Evolutionary conservation across 2,329 filamentous ascomycete species (phyloP).

Genomic region (Juglanconis sp.): DNA sequence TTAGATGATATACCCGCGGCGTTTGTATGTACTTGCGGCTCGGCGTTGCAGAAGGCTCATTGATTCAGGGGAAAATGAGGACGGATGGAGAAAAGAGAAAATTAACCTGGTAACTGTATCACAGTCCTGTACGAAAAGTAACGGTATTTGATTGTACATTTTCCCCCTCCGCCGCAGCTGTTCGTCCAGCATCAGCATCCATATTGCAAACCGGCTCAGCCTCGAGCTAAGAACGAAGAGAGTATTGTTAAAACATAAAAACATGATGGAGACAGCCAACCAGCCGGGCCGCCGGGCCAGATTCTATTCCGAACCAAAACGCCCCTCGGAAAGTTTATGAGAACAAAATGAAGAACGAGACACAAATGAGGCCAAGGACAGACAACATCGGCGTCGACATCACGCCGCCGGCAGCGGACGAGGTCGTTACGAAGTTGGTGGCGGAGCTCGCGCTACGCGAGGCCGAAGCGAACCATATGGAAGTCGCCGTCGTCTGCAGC

Average conservation of each 20-base stretch:
- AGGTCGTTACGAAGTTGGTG: neutral
- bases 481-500: neutral
- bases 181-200: neutral
- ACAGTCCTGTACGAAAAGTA: neutral
- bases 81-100: neutral
- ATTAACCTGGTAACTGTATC: neutral
- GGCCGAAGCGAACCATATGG: neutral
- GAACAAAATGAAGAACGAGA: neutral
- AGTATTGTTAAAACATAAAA: neutral
- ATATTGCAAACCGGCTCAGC: neutral
- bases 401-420: neutral
- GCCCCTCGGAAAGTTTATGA: neutral
- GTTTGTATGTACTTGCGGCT: constrained; percentile 1
- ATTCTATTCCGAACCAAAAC: neutral
- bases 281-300: too few species aligned
- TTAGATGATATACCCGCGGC: constrained; percentile 13
- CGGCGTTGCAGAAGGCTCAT: constrained; percentile 8
- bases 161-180: neutral
- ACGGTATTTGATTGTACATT: neutral
- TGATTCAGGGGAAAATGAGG: neutral
- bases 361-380: neutral
- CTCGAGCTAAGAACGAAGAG: neutral
- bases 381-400: neutral
- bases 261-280: neutral
- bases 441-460: neutral